These are phyloP conservation scores for Metarhizium guizhouense DNA, from an alignment of 2,329 filamentous ascomycete species.

Conservation along the genomic window DNA sequence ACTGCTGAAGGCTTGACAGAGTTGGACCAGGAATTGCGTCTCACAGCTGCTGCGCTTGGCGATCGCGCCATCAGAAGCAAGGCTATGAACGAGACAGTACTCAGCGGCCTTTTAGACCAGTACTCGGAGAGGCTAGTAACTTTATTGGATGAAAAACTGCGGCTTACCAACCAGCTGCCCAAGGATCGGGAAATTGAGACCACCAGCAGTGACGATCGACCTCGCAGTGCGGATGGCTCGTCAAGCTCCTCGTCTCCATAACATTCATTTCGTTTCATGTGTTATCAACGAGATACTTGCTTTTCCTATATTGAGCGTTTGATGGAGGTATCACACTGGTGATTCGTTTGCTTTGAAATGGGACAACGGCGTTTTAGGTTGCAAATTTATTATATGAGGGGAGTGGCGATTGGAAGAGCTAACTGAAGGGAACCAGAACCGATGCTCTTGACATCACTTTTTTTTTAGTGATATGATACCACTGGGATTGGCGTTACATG, in stretches of 20 bases:
- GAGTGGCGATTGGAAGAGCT: neutral
- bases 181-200: constrained; percentile 21
- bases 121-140: constrained; percentile 65
- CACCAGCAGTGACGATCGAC: constrained; percentile 18
- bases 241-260: constrained; percentile 25
- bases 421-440: neutral
- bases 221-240: constrained; percentile 24
- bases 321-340: neutral
- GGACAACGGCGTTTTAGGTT: constrained; percentile 6
- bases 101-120: constrained; percentile 61
- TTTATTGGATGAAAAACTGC: constrained; percentile 64
- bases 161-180: constrained; percentile 30
- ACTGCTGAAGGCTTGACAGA: constrained; percentile 50
- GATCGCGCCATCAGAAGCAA: constrained; percentile 46
- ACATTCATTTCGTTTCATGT: constrained; percentile 10
- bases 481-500: constrained; percentile 22
- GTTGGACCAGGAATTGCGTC: constrained; percentile 54
- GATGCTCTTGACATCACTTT: constrained; percentile 9
- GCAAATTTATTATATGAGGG: neutral
- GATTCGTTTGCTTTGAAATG: neutral
- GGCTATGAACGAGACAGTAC: constrained; percentile 46
- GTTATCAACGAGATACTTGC: neutral
- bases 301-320: neutral
- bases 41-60: constrained; percentile 52
- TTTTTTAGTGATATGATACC: constrained; percentile 26